These are phyloP conservation scores for Dichomitus squalens DNA, from an alignment of 1,284 basidiomycete species.

Conservation along the genomic window DNA sequence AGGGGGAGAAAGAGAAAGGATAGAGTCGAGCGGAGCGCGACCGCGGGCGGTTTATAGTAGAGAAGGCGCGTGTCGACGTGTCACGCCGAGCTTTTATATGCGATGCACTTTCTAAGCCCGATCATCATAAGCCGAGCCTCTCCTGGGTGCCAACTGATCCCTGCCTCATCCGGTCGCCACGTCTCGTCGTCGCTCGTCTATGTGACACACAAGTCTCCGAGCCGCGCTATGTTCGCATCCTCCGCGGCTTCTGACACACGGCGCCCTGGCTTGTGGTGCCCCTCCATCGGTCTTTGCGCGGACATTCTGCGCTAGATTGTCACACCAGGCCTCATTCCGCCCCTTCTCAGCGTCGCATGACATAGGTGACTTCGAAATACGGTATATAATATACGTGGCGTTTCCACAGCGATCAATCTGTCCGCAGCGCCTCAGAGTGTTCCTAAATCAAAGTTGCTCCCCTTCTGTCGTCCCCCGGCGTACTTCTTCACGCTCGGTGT, in stretches of 20 bases:
- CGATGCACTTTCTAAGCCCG: constrained; percentile 17
- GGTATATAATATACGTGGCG: constrained; percentile 22
- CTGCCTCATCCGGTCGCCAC: constrained; percentile 2
- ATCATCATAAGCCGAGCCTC: constrained; percentile 16
- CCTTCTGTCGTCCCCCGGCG: constrained; percentile 60
- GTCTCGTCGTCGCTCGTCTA: neutral
- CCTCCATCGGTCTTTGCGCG: constrained; percentile 20
- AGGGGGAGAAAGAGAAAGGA: constrained; percentile 16
- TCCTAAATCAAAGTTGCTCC: constrained; percentile 69
- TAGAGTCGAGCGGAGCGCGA: constrained; percentile 13
- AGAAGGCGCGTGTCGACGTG: constrained; percentile 24
- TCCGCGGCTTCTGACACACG: neutral
- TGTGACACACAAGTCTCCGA: constrained; percentile 10
- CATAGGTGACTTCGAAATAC: constrained; percentile 2
- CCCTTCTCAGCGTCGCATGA: constrained; percentile 17
- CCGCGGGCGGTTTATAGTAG: constrained; percentile 23
- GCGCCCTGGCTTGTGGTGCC: no score
- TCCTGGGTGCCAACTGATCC: constrained; percentile 9
- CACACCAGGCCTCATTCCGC: neutral
- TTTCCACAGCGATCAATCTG: constrained; percentile 8
- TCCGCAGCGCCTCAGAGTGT: constrained; percentile 38
- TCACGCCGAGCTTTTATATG: constrained; percentile 12
- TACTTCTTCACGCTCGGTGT: constrained; percentile 52
- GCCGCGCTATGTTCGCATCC: neutral
- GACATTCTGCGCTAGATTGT: constrained; percentile 20